Evolutionary conservation across 2,329 filamentous ascomycete genomes (phyloP), one percentile per base, ranked within the genome.

Genomic region (Alternaria brassicicola): DNA sequence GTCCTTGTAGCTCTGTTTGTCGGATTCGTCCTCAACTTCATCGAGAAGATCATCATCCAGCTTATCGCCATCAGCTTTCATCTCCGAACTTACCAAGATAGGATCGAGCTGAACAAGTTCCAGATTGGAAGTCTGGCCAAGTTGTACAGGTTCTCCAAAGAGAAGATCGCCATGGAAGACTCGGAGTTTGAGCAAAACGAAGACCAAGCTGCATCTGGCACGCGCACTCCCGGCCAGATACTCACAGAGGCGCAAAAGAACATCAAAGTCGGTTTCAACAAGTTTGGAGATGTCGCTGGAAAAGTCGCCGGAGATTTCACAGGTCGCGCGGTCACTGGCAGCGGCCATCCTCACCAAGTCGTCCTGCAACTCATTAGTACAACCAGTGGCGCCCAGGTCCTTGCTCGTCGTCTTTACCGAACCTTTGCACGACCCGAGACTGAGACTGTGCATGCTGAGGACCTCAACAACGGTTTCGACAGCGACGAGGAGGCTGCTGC

Each of bases 51-150:
- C 59, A 85, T 96, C 66, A 96, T 97, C 54, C 93, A 97, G 73
- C 89, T 96, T 79, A 96, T 98, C 66, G 93, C 94, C 30, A 93
- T 93, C 57, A 93, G 90, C 61, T 98, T 98, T 78, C 94, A 98
- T 75, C 83, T 91, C 57, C 86, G 94, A 42, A 97, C 94, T 0
- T 98, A 98, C 71, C 88, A 91, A 23, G 92, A 94, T 67, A 85
- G 94, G 15, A 97, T 97, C 68, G 92, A 95, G 61, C 84, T 94
- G 76, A 96, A 97, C 82, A 96, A 96, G 74, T 92, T 93, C 63
- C 91, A 96, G 71, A 93, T 97, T 57, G 87, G 84, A 10, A 86
- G 84, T 66, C 74, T 89, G 65, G 83, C 84, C 6, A 89, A 89
- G 73, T 76, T 90, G 7, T 89, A 89, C 73, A 80, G 80, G 10